These are phyloP conservation scores for Kwoniella heveanensis DNA, from an alignment of 768 basidiomycete species.

Conservation along the genomic window DNA sequence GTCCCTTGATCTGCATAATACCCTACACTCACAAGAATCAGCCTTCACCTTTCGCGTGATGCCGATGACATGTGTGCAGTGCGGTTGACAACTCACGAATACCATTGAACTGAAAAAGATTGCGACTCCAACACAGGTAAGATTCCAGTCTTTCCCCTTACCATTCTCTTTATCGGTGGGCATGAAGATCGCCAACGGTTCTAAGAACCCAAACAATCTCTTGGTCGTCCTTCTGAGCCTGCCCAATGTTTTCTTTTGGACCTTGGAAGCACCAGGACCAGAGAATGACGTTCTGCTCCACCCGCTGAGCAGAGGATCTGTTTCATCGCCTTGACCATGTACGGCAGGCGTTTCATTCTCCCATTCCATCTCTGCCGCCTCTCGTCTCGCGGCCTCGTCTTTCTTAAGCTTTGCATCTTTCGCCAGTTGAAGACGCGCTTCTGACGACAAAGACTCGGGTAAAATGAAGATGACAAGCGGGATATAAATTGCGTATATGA, in stretches of 20 bases:
- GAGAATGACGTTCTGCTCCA: slow-evolving; percentile 37
- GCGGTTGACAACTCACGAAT: slow-evolving; percentile 59
- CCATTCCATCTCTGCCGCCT: slow-evolving; percentile 51
- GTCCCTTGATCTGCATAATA: slow-evolving; percentile 44
- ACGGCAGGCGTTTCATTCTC: slow-evolving; percentile 40
- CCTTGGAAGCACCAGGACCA: slow-evolving; percentile 15
- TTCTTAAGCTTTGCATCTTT: slow-evolving; percentile 36
- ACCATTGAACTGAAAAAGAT: slow-evolving; percentile 69
- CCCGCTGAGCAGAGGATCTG: slow-evolving; percentile 29
- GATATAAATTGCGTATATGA: slow-evolving; percentile 63
- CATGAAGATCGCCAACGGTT: slow-evolving; percentile 70
- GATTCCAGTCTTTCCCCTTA: slow-evolving; percentile 68
- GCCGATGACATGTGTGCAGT: no score
- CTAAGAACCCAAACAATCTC: slow-evolving; percentile 61
- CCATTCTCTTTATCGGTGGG: slow-evolving; percentile 60
- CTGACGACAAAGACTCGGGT: slow-evolving; percentile 64
- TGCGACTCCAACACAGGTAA: slow-evolving; percentile 68
- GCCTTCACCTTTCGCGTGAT: background rate
- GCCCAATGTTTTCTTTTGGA: slow-evolving; percentile 41
- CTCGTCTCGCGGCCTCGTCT: slow-evolving; percentile 29
- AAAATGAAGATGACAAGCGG: slow-evolving; percentile 67
- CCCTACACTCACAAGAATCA: slow-evolving; percentile 33
- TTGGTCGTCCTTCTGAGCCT: slow-evolving; percentile 49
- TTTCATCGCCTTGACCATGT: slow-evolving; percentile 16
- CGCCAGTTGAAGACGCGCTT: slow-evolving; percentile 56